These are phyloP conservation scores for Cotoneaster glaucophyllus DNA, from an alignment of 306 rosid species.

Conservation along the genomic window DNA sequence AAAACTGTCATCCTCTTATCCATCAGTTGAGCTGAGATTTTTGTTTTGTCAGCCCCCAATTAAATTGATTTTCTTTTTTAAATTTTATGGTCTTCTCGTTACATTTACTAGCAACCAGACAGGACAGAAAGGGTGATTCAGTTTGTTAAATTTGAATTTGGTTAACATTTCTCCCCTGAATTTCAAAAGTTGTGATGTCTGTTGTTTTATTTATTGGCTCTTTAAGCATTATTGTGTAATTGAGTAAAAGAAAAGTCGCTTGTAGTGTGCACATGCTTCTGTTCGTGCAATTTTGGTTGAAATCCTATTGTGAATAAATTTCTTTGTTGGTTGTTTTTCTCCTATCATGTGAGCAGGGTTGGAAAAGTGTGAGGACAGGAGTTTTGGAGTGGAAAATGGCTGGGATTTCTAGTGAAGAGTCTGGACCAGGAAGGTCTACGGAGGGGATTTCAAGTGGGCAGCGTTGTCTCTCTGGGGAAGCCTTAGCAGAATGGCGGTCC, in stretches of 20 bases:
- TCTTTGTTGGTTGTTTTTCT: conserved; percentile 7
- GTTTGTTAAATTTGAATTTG: background rate
- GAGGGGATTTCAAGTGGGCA: conserved; percentile 77
- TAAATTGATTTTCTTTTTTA: background rate
- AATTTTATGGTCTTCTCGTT: background rate
- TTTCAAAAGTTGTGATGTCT: background rate
- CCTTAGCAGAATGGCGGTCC: conserved; percentile 95
- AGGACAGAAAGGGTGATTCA: conserved; percentile 2
- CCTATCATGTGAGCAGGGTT: conserved; percentile 30
- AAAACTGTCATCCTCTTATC: conserved; percentile 2
- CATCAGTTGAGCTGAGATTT: conserved; percentile 10
- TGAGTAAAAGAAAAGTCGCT: background rate
- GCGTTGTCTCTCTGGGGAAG: conserved; percentile 74
- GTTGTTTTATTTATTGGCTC: background rate
- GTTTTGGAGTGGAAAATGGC: conserved; percentile 65
- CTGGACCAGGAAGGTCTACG: conserved; percentile 61
- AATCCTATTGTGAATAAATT: conserved; percentile 1
- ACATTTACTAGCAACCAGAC: background rate
- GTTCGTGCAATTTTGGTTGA: conserved; percentile 15
- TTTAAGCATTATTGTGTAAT: background rate
- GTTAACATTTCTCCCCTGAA: background rate
- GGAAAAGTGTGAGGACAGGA: conserved; percentile 33
- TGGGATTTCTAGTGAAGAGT: conserved; percentile 67
- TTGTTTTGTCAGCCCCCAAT: conserved; percentile 2
- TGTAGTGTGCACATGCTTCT: conserved; percentile 3